Base-by-base conservation (phyloP, 495 filamentous ascomycete genomes). In the Penicillium simplicissimum region DNA sequence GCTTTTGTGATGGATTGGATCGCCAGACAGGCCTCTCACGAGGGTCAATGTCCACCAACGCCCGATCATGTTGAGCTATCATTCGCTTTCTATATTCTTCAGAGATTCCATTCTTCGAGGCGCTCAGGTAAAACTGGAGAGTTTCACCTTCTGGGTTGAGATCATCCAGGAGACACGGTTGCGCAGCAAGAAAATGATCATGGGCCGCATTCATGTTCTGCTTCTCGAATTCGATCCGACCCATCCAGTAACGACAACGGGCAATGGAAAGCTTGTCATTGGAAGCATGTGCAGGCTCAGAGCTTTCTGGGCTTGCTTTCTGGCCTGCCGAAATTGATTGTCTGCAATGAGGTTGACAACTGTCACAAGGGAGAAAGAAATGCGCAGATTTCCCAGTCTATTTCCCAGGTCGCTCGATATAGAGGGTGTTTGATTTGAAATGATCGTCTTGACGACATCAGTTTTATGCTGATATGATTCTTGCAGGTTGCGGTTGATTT, bases 211-310 rank as follows among this genome's bases (percentile, higher is more conserved):
- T 4, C 23, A 59, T 13, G 15, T 59, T 59, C 8, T 31, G 9
- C 34, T 23, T 40, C 21, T 63, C 33, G 14, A 63, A 51, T 38
- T 63, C 51, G 17, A 63, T 52, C 4, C 61, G 56, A 14, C 61
- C 61, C 51, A 63, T 42, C 61, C 61, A 63, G 52, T 63, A 63
- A 21, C 43, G 28, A 15, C 61, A 59, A 17, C 61, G 57, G 13
- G 56, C 56, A 19, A 59, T 17, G 0, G 14, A 33, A 14, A 48
- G n/a, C 35, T 45, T 40, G 5, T 58, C 28, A 9, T 53, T 34
- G 8, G 34, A 25, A 4, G 15, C n/a, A 10, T 48, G 28, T 8
- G 60, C 55, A 14, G 1, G 6, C 21, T 23, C 0, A 62, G 28
- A 31, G 55, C 55, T 23, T 19, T 21, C 7, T 38, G 8, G n/a